Base-by-base conservation (phyloP, 768 basidiomycete species). In the Hygrophoropsis aurantiaca region DNA sequence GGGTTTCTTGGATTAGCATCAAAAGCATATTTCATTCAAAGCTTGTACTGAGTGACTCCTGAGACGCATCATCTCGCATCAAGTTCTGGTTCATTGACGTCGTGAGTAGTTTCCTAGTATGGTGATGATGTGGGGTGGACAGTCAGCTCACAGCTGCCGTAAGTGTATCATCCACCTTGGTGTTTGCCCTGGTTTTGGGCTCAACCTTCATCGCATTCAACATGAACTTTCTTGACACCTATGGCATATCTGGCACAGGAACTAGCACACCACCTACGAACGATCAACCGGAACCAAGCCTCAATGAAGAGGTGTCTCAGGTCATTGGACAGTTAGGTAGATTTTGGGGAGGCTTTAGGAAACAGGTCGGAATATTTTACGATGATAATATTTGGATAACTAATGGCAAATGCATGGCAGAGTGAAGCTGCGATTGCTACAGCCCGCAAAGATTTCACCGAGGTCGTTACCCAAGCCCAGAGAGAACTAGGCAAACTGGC, bases 261-360 rank as follows among this genome's bases (percentile, higher is more conserved):
- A 58, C 77, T 13, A 66, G 66, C 6, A 76, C 81, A 4, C 76
- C 80, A 15, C 71, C 78, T 10, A 50, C 47, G 19, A 58, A 50
- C 18, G 69, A 64, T 30, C 65, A 72, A 26, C 70, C 80, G 24
- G 79, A 80, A 46, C 75, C 63, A 34, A 80, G 75, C 46, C 69
- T 97, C 36, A 85, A 94, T 58, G 87, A 94, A 58, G 93, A 97
- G 65, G 90, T 97, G 11, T 78, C 78, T 2, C 86, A 95, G 58
- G 93, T 93, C 19, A 81, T 94, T 34, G 89, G 89, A n/a, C 86
- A 90, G 58, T 72, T 95, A 11, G 83, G 85, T 23, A 75, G 85
- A 42, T 85, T 93, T 61, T 97, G 94, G 94, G 91, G 91, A 37
- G 88, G 90, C 24, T 87, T 94, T 60, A 81, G 84, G 73, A 89